These are phyloP conservation scores for Thamnidium elegans DNA, from an alignment of 192 early-diverging fungal genomes.

Conservation along the genomic window DNA sequence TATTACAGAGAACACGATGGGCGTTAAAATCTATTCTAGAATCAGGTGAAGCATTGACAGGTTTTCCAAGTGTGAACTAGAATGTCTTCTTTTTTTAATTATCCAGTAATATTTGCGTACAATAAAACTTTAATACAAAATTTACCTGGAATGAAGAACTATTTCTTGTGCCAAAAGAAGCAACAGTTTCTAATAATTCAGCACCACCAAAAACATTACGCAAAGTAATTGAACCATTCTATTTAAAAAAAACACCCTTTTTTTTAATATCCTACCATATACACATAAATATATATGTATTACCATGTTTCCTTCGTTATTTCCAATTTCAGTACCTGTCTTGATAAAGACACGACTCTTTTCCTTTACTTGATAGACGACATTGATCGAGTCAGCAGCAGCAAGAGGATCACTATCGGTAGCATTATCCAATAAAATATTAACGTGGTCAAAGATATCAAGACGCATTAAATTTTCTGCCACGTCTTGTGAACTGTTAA, in stretches of 20 bases:
- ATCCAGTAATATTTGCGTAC: background rate
- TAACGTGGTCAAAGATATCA: slow-evolving; percentile 69
- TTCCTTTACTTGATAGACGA: slow-evolving; percentile 72
- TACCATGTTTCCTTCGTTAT: slow-evolving; percentile 85
- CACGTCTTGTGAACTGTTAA: slow-evolving; percentile 53
- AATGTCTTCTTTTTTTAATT: background rate
- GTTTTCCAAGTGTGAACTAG: slow-evolving; percentile 60
- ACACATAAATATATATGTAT: background rate
- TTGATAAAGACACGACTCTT: slow-evolving; percentile 67
- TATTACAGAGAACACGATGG: slow-evolving; percentile 61
- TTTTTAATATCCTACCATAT: background rate
- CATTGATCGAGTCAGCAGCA: slow-evolving; percentile 57
- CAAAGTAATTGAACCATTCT: slow-evolving; percentile 67
- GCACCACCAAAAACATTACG: slow-evolving; percentile 88
- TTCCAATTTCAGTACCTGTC: slow-evolving; percentile 90
- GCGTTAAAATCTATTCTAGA: slow-evolving; percentile 61
- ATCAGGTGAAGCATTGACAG: slow-evolving; percentile 72
- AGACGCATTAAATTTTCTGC: slow-evolving; percentile 57
- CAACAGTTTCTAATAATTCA: slow-evolving; percentile 73
- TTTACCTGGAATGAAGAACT: slow-evolving; percentile 58
- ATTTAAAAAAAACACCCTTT: background rate
- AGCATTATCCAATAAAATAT: slow-evolving; percentile 64
- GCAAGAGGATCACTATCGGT: slow-evolving; percentile 39
- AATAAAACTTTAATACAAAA: background rate
- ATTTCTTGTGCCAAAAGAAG: slow-evolving; percentile 74